phyloP scores from a whole-genome alignment of 202 grass and related monocot genomes.

The Setaria italica region DNA sequence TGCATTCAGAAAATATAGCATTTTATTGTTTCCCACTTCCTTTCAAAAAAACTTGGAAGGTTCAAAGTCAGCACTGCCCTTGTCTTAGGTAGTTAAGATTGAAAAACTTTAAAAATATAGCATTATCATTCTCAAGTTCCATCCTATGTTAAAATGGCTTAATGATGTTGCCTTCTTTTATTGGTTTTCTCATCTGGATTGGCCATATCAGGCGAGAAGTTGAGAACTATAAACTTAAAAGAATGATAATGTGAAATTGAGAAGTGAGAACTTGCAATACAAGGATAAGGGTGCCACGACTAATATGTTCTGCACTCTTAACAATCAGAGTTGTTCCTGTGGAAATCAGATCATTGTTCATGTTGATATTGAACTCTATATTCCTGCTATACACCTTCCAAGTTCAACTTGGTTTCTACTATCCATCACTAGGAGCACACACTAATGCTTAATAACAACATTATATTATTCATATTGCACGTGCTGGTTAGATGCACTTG shows the following conservation, averaged over 20 bases:
- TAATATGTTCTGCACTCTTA: background rate
- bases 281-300: background rate
- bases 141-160: background rate
- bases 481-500: background rate
- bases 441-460: background rate
- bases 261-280: conserved; percentile 6
- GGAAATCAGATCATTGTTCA: conserved; percentile 15
- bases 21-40: background rate
- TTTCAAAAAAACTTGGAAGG: background rate
- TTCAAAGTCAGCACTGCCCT: background rate
- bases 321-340: background rate
- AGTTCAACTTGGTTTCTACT: conserved; percentile 8
- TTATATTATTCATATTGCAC: background rate
- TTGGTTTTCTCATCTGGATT: background rate
- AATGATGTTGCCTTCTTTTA: conserved; percentile 7
- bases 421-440: background rate
- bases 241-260: background rate
- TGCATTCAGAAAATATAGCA: background rate
- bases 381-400: background rate
- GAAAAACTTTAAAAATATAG: too few relatives aligned
- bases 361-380: background rate
- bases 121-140: background rate
- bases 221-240: background rate
- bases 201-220: background rate
- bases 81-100: too few relatives aligned